Evolutionary conservation across 2,329 filamentous ascomycete genomes (phyloP).

Genomic region (Exophiala sideris): DNA sequence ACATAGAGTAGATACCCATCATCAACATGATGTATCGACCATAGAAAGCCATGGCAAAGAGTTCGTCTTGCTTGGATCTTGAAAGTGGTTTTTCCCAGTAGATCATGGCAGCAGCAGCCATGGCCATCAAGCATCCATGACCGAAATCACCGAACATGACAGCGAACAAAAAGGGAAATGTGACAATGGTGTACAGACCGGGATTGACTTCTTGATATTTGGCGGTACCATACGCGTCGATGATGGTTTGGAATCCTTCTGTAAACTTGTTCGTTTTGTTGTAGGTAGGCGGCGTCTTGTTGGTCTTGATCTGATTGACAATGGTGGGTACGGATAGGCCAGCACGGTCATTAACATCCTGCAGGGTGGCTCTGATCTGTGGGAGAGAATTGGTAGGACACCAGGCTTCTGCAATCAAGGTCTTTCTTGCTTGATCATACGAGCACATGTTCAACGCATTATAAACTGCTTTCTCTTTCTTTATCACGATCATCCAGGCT

Average conservation of each 20-base stretch:
- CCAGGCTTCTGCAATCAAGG: constrained; percentile 96
- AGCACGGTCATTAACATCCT: constrained; percentile 94
- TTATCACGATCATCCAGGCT: constrained; percentile 95
- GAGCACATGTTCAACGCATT: constrained; percentile 94
- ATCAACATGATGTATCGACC: constrained; percentile 97
- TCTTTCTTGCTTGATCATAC: constrained; percentile 92
- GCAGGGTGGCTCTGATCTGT: constrained; percentile 85
- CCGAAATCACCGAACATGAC: constrained; percentile 99
- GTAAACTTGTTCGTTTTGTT: constrained; percentile 99
- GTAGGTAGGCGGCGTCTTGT: constrained; percentile 95
- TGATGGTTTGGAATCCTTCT: constrained; percentile 96
- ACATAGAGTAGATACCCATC: constrained; percentile 97
- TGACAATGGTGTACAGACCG: constrained; percentile 89
- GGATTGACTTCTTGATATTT: constrained; percentile 98
- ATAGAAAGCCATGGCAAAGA: constrained; percentile 98
- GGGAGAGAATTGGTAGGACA: constrained; percentile 87
- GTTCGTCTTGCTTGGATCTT: constrained; percentile 88
- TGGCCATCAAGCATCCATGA: constrained; percentile 84
- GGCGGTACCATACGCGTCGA: constrained; percentile 95
- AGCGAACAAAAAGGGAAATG: constrained; percentile 98
- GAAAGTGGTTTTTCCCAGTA: constrained; percentile 84
- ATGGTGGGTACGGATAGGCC: constrained; percentile 97
- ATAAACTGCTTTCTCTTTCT: constrained; percentile 98
- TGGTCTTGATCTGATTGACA: constrained; percentile 95
- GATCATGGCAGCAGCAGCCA: constrained; percentile 85